These are phyloP conservation scores for Heterococcus sp. DNA, from an alignment of 108 stramenopile species.

Conservation along the genomic window DNA sequence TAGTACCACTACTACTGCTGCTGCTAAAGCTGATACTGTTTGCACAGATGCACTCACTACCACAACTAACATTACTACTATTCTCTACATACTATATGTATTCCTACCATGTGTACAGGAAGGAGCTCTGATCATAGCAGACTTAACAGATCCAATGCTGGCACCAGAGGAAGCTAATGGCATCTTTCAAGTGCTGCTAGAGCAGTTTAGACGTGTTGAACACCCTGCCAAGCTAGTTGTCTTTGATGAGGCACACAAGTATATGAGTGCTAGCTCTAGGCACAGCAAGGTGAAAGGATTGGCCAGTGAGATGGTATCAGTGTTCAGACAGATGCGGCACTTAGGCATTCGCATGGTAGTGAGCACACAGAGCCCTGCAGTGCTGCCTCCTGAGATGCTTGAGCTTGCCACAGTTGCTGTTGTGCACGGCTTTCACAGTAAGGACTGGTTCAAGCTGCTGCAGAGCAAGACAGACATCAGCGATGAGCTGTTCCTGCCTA, in stretches of 20 bases:
- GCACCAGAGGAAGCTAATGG: not conserved
- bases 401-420: not conserved
- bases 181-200: not conserved
- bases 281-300: constrained; percentile 15
- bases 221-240: no score
- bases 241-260: constrained; percentile 1
- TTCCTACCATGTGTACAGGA: no score
- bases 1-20: no score
- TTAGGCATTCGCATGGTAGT: constrained; percentile 47
- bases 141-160: not conserved
- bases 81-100: no score
- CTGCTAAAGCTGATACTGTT: no score
- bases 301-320: constrained; percentile 49
- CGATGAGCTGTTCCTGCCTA: not conserved
- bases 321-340: constrained; percentile 52
- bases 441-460: not conserved
- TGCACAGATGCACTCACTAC: no score
- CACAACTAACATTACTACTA: no score
- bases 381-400: not conserved
- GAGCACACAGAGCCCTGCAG: constrained; percentile 26
- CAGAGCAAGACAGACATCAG: not conserved
- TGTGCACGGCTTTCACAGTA: not conserved
- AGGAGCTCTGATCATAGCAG: not conserved
- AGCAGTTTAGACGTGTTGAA: no score
- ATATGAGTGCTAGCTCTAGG: not conserved